Evolutionary conservation across 306 rosid genomes (phyloP), one percentile per base, ranked within the genome.

Genomic region (Cucumis melo): DNA sequence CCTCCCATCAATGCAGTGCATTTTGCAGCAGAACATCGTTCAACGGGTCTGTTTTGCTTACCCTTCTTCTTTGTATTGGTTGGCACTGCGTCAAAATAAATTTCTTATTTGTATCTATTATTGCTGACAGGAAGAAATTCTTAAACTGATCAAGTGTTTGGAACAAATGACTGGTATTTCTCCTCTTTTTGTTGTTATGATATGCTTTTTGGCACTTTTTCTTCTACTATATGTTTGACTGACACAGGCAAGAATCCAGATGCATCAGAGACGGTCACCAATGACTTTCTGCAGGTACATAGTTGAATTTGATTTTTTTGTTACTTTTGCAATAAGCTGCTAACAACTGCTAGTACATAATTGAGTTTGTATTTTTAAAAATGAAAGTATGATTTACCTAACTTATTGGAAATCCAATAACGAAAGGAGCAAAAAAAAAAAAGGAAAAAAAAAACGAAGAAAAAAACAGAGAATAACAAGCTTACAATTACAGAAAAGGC

Each of bases 91-190:
- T 78, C 72, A 73, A 63, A 82, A 72, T 41, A 68, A 65, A 24
- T 65, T 19, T 72, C 60, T 72, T 46, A 64, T 64, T 68, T 51
- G 55, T 81, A 77, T 55, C 64, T 71, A 38, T 65, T 75, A 44
- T 54, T 67, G 79, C 42, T 84, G 76, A 62, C 93, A 94, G 99
- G 99, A 94, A 78, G 96, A 94, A 82, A 82, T 92, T 71, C 67
- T 85, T 71, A 90, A 90, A 87, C 80, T 94, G 87, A 94, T 92
- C 78, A 94, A 92, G 87, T 86, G 84, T 66, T 80, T 88, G 78
- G 99, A 90, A 80, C 97, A 90, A 80, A 79, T 86, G 77, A 79
- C 82, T 66, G 99, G 99, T 94, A 94, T 81, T 80, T 72, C 21
- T 54, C 61, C 60, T 15, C 39, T 70, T 70, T 70, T 27, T 72